These are phyloP conservation scores for Mycena sanguinolenta DNA, from an alignment of 768 basidiomycete genomes.

Conservation along the genomic window DNA sequence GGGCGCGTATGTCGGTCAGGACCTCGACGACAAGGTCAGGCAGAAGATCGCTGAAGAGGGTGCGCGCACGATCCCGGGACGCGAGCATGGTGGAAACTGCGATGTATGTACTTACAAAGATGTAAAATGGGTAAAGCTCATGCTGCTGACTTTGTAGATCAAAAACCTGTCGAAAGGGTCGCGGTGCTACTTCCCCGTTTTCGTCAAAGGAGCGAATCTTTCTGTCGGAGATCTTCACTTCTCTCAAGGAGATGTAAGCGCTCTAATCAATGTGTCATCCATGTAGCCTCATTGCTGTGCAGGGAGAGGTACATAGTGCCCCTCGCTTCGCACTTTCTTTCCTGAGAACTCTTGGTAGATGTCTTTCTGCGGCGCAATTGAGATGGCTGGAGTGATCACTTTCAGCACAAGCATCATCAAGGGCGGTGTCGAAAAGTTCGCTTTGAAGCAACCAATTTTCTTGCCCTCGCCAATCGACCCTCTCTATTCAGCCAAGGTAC, in stretches of 20 bases:
- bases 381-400: conserved; percentile 84
- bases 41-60: conserved; percentile 75
- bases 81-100: conserved; percentile 87
- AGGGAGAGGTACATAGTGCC: conserved; percentile 66
- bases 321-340: not conserved
- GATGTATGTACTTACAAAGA: conserved; percentile 58
- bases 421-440: conserved; percentile 80
- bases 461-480: conserved; percentile 83
- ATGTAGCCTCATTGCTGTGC: conserved; percentile 17
- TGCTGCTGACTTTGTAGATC: conserved; percentile 58
- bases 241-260: conserved; percentile 77
- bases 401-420: conserved; percentile 82
- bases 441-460: conserved; percentile 81
- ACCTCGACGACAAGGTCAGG: conserved; percentile 58
- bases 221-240: conserved; percentile 87
- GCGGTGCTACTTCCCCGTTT: conserved; percentile 83
- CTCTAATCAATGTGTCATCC: not conserved
- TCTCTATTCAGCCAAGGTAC: conserved; percentile 75
- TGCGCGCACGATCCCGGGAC: conserved; percentile 79
- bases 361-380: conserved; percentile 83
- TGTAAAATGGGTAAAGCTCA: not conserved
- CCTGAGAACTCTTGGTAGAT: conserved; percentile 55
- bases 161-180: conserved; percentile 84
- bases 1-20: conserved; percentile 80
- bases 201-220: conserved; percentile 79